These are phyloP conservation scores for Aspergillus proliferans DNA, from an alignment of 2,329 filamentous ascomycete species.

Conservation along the genomic window DNA sequence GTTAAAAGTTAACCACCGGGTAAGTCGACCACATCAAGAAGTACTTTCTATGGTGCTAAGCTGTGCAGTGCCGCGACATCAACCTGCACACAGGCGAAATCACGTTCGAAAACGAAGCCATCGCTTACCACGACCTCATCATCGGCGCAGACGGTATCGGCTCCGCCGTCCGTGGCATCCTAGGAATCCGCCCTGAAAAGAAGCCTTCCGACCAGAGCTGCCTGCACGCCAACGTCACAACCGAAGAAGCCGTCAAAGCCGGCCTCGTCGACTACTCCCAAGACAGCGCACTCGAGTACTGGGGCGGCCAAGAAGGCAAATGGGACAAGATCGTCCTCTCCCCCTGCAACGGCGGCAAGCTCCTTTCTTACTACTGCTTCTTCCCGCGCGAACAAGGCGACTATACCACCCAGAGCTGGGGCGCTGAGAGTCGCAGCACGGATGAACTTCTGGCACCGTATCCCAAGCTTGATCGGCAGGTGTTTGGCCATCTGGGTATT, in stretches of 20 bases:
- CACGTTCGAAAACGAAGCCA: constrained; percentile 49
- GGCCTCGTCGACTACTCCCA: constrained; percentile 59
- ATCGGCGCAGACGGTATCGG: constrained; percentile 63
- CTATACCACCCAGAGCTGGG: constrained; percentile 57
- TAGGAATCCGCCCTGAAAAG: constrained; percentile 58
- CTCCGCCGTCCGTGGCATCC: constrained; percentile 54
- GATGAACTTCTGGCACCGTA: constrained; percentile 58
- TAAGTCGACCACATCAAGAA: constrained; percentile 15
- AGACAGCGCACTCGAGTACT: constrained; percentile 60
- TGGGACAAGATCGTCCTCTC: constrained; percentile 67
- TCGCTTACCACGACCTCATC: constrained; percentile 52
- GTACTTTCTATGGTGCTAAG: background rate
- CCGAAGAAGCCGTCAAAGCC: constrained; percentile 53
- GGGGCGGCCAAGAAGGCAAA: constrained; percentile 57
- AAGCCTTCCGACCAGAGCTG: constrained; percentile 56
- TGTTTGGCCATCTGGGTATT: constrained; percentile 53
- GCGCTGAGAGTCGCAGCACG: constrained; percentile 44
- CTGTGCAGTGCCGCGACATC: constrained; percentile 42
- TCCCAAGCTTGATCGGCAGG: constrained; percentile 53
- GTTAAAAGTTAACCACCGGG: constrained; percentile 51
- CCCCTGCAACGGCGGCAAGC: constrained; percentile 59
- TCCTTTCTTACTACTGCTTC: constrained; percentile 66
- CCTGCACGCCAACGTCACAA: constrained; percentile 58
- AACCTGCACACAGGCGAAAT: constrained; percentile 48
- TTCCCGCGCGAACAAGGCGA: constrained; percentile 57